A percentile compares a stretch with the other conserved stretches of the same genome.
phyloP scores from a whole-genome alignment of 805 yeast species.

The Ogataea trehaloabstinens region DNA sequence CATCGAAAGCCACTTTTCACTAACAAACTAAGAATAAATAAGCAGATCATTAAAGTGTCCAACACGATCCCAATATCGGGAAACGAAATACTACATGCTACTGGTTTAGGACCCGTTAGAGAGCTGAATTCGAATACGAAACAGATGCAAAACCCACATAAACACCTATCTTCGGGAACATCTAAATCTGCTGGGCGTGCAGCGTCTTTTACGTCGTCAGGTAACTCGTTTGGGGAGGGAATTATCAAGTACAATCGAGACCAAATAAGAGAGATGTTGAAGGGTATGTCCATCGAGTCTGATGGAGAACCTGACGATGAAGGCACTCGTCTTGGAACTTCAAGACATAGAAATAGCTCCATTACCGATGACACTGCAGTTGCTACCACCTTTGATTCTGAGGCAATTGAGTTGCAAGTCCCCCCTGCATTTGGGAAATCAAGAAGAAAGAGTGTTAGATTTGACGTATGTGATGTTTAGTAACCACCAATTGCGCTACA shows the following conservation, averaged over 20 bases:
- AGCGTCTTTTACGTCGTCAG: constrained; percentile 35
- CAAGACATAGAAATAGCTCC: constrained; percentile 1
- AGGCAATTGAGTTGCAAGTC: constrained; percentile 20
- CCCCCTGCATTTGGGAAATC: constrained; percentile 23
- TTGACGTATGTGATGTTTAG: constrained; percentile 22
- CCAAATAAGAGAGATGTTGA: constrained; percentile 33
- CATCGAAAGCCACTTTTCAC: constrained; percentile 25
- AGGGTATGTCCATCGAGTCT: constrained; percentile 20
- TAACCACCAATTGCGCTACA: too few relatives aligned
- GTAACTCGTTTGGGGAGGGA: constrained; percentile 36
- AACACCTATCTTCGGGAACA: neutral
- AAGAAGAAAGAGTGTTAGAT: constrained; percentile 32
- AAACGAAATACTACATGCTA: constrained; percentile 6
- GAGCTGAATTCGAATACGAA: constrained; percentile 5
- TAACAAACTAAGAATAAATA: constrained; percentile 13
- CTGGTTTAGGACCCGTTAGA: constrained; percentile 5
- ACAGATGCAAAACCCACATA: constrained; percentile 7
- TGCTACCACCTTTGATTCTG: constrained; percentile 2
- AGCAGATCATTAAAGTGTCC: constrained; percentile 22
- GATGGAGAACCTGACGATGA: constrained; percentile 14
- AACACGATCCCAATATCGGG: constrained; percentile 13
- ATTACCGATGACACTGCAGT: constrained; percentile 3
- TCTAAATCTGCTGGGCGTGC: constrained; percentile 10
- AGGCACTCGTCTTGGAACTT: neutral
- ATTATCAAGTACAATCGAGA: constrained; percentile 32